These are phyloP conservation scores for Magnolia kwangsiensis DNA, from an alignment of 164 flowering plant genomes.

Conservation along the genomic window DNA sequence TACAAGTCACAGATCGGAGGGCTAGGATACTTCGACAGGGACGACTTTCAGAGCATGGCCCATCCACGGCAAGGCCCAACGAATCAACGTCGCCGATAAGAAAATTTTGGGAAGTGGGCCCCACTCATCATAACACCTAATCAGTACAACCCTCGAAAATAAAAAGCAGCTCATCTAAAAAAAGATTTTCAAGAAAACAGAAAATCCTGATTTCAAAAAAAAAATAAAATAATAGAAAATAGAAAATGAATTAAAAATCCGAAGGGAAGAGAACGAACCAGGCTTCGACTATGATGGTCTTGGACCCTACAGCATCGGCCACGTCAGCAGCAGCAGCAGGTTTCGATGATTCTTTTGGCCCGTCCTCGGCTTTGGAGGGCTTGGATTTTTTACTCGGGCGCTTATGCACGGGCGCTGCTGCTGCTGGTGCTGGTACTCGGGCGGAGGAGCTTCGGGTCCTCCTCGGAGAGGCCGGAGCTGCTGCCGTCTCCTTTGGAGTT, in stretches of 20 bases:
- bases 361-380: neutral
- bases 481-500: neutral
- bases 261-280: conserved; percentile 1
- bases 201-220: neutral
- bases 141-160: too few species aligned
- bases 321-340: neutral
- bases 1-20: too few species aligned
- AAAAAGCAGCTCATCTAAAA: too few species aligned
- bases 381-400: neutral
- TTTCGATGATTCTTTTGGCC: neutral
- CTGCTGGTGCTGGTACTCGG: neutral
- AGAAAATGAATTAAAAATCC: neutral
- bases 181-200: neutral
- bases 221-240: too few species aligned
- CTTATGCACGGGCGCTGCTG: neutral
- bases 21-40: too few species aligned
- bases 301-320: neutral
- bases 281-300: conserved; percentile 6
- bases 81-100: too few species aligned
- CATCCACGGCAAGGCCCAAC: too few species aligned
- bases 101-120: too few species aligned
- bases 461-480: neutral
- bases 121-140: too few species aligned
- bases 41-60: too few species aligned
- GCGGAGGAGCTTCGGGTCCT: neutral